Base-by-base conservation (phyloP, 2,329 filamentous ascomycete species). In the Fusarium chaquense region DNA sequence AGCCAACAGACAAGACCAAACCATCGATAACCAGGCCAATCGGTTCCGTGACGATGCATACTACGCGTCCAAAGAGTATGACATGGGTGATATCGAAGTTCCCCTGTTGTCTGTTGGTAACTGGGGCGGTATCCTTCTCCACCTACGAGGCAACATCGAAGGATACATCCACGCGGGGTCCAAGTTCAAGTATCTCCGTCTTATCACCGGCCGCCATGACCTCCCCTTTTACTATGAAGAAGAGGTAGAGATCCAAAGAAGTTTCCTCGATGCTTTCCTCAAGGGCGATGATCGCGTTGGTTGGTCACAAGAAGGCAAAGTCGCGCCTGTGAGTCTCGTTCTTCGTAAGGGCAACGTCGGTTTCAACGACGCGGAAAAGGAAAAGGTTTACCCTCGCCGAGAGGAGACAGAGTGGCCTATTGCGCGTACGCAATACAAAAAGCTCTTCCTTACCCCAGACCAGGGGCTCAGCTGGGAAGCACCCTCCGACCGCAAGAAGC, bases 141-240 rank as follows among this genome's bases (percentile, higher is more conserved):
- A 93, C 70, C 82, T 92, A 7, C 83, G 90, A 10, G 90, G 90
- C 3, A 93, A 93, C 68, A 83, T 93, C 10, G 84, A 90, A 71
- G 90, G 90, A 0, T 93, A 86, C 59, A 80, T 80, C 2, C 83
- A 88, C 49, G 90, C 90, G 0, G 88, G 89, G 1, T 92, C 90
- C 1, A 82, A 88, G 61, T 81, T 89, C 65, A 93, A 93, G 76
- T 93, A 90, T 69, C 82, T 93, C 1, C 85, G 90, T 9, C 88
- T 92, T 75, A 90, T 92, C 73, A 89, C 86, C 1, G 90, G 91
- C 3, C 84, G 91, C 0, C 90, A 93, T 66, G 90, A 93, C 71
- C 81, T 93, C 3, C 90, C 90, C 0, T 92, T 93, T 76, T 93
- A 92, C 78, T 91, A 92, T 74, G 77, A 85, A 2, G 87, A 92